Evolutionary conservation across 352 stramenopile species (phyloP).

Genomic region (Sclerospora graminicola): DNA sequence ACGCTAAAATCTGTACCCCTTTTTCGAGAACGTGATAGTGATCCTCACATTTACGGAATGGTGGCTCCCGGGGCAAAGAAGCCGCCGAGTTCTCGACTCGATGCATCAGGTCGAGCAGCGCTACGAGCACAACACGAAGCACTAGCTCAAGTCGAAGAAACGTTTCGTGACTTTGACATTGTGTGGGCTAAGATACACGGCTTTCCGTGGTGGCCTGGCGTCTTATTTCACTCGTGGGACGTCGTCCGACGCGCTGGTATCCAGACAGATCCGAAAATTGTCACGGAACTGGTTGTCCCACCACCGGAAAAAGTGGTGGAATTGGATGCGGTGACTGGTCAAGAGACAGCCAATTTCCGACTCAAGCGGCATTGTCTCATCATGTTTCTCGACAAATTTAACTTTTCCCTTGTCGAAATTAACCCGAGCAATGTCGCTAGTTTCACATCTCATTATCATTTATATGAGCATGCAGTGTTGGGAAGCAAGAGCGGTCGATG

Average conservation of each 20-base stretch:
- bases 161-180: slow-evolving; percentile 63
- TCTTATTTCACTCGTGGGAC: slow-evolving; percentile 65
- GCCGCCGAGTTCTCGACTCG: slow-evolving; percentile 12
- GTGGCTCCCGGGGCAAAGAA: slow-evolving; percentile 21
- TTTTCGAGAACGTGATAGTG: no score
- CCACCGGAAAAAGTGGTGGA: slow-evolving; percentile 22
- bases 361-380: slow-evolving; percentile 29
- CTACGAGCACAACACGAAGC: slow-evolving; percentile 19
- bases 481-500: slow-evolving; percentile 10
- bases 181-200: slow-evolving; percentile 64
- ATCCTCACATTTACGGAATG: slow-evolving; percentile 6
- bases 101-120: slow-evolving; percentile 10
- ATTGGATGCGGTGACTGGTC: slow-evolving; percentile 11
- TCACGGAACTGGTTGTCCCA: slow-evolving; percentile 24
- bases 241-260: slow-evolving; percentile 31
- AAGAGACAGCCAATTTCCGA: slow-evolving; percentile 16
- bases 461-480: slow-evolving; percentile 21
- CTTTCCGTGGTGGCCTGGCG: slow-evolving; percentile 72
- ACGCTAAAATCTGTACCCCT: no score
- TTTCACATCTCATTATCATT: slow-evolving; percentile 43
- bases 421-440: slow-evolving; percentile 25
- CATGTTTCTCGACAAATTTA: slow-evolving; percentile 62
- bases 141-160: slow-evolving; percentile 31
- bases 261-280: slow-evolving; percentile 26
- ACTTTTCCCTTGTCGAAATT: slow-evolving; percentile 39